Evolutionary conservation across 768 basidiomycete species (phyloP).

Genomic region (Phaeotremella fagi): DNA sequence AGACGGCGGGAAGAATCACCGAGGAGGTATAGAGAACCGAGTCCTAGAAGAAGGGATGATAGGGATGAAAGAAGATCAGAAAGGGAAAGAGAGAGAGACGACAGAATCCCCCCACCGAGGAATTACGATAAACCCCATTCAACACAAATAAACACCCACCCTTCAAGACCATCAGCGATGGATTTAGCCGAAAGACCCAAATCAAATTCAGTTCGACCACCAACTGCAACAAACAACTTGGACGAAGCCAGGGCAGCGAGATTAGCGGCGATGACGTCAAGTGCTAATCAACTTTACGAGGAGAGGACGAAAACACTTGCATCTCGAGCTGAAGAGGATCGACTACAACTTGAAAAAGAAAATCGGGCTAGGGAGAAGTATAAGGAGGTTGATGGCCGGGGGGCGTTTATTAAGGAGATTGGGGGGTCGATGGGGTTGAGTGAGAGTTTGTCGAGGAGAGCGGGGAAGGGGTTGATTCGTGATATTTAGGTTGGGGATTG

Average conservation of each 20-base stretch:
- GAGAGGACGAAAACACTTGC: constrained; percentile 71
- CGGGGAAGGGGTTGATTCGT: constrained; percentile 45
- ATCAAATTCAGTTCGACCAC: constrained; percentile 52
- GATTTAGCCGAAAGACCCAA: constrained; percentile 32
- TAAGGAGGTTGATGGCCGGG: constrained; percentile 68
- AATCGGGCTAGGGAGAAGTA: constrained; percentile 57
- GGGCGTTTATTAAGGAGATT: constrained; percentile 73
- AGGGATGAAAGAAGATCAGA: constrained; percentile 5
- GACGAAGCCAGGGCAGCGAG: constrained; percentile 62
- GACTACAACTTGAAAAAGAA: constrained; percentile 68
- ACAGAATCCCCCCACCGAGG: constrained; percentile 36
- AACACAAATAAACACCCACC: constrained; percentile 34
- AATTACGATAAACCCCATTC: constrained; percentile 26
- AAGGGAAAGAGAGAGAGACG: constrained; percentile 32
- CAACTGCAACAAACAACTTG: constrained; percentile 13
- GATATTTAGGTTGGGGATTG: too few species aligned
- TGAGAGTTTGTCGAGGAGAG: constrained; percentile 44
- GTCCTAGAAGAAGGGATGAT: constrained; percentile 1
- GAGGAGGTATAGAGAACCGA: constrained; percentile 9
- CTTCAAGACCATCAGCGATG: constrained; percentile 39
- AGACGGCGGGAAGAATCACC: constrained; percentile 14
- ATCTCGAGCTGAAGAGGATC: constrained; percentile 67
- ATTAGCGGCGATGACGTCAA: constrained; percentile 80
- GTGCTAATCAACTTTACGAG: constrained; percentile 62
- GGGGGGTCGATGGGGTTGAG: constrained; percentile 49